Evolutionary conservation across 345 rosid species (phyloP), one percentile per base, ranked within the genome.

Genomic region (Cochlearia excelsa): DNA sequence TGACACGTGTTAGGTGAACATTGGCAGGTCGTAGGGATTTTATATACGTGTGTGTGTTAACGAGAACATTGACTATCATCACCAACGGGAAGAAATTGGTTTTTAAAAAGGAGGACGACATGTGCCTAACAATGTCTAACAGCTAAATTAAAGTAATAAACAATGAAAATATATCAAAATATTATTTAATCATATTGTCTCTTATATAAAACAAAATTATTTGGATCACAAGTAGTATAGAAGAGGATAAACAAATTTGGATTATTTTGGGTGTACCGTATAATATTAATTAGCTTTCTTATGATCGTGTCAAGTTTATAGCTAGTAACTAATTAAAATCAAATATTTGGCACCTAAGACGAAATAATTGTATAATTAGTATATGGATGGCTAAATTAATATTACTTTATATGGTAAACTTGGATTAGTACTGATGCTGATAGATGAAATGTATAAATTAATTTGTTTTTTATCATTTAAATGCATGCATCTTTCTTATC

Each of bases 41-140:
- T 4, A 54, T 40, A 39, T 49, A 55, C 61, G 56, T 68, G 56
- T 46, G 57, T 44, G 67, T 68, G 61, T 26, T 54, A 16, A 68
- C 27, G 57, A 56, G 56, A 60, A n/a, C 51, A 61, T 68, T 68
- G 73, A 59, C 45, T 61, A 47, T 44, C 54, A 59, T 59, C 53
- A 51, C 48, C 34, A 26, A 9, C 10, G 50, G 6, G 52, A 58
- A 51, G 48, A 60, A 33, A 54, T 46, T 53, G 60, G 55, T 54
- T 47, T 54, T 26, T 34, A 10, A 52, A 29, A 4, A 0, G 23
- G 60, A 68, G 49, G 51, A 54, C 30, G 56, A 68, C 67, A 68
- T 40, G 61, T 53, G 73, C 60, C 30, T 1, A 59, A 38, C 66
- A 46, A 48, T 23, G 35, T 50, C 26, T 62, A 48, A 30, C 29